Percentiles rank a stretch among this genome's conserved stretches.
phyloP scores from a whole-genome alignment of 306 rosid species.

The Glycine latifolia region DNA sequence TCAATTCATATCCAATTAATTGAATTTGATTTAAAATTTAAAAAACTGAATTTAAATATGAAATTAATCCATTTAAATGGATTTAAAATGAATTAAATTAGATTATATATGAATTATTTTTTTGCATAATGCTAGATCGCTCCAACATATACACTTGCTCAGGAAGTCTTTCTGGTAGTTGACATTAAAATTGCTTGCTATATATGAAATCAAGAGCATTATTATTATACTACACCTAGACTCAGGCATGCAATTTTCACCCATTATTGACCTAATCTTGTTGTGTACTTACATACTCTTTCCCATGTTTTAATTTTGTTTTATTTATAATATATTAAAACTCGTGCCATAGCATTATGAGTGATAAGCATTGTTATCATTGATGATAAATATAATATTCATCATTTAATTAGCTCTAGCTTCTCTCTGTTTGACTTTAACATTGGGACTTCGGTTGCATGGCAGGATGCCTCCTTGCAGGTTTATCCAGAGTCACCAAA shows the following conservation, averaged over 20 bases:
- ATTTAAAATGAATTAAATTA: too few species aligned
- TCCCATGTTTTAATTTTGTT: background rate
- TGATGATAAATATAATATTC: background rate
- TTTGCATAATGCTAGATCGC: background rate
- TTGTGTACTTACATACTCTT: background rate
- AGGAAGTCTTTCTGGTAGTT: conserved; percentile 4
- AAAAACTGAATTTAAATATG: too few species aligned
- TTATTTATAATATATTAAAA: background rate
- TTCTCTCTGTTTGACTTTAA: conserved; percentile 37
- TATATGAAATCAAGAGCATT: background rate
- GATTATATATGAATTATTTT: too few species aligned
- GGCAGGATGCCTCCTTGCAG: conserved; percentile 94
- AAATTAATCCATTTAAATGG: too few species aligned
- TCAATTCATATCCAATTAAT: too few species aligned
- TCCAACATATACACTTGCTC: background rate
- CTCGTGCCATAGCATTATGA: conserved; percentile 13
- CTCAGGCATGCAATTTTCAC: background rate
- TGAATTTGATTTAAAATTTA: too few species aligned
- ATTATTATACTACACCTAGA: background rate
- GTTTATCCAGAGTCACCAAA: conserved; percentile 92
- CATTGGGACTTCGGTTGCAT: conserved; percentile 31
- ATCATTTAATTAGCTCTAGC: conserved; percentile 1
- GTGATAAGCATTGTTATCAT: background rate
- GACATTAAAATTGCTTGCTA: background rate
- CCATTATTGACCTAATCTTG: background rate